phyloP scores from a whole-genome alignment of 192 early-diverging fungal species.

The Backusella morwellensis region DNA sequence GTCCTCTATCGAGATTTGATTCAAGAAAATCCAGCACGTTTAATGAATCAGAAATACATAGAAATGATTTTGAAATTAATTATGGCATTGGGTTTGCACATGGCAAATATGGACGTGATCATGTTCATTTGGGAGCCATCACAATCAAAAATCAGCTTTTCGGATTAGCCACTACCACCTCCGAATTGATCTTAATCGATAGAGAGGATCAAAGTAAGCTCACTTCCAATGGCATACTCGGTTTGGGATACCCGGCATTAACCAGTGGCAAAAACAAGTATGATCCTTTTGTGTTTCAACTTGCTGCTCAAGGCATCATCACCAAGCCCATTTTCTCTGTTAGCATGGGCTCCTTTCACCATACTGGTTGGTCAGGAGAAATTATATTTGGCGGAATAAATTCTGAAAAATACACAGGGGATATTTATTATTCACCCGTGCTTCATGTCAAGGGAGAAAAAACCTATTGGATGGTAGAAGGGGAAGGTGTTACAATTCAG shows the following conservation, averaged over 20 bases:
- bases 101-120: slow-evolving; percentile 23
- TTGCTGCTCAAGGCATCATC: slow-evolving; percentile 12
- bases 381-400: slow-evolving; percentile 45
- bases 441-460: neutral
- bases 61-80: slow-evolving; percentile 11
- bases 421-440: slow-evolving; percentile 39
- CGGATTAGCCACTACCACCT: slow-evolving; percentile 16
- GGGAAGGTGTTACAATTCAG: slow-evolving; percentile 11
- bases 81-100: slow-evolving; percentile 27
- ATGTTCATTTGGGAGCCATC: slow-evolving; percentile 9
- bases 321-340: slow-evolving; percentile 19
- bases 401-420: slow-evolving; percentile 35
- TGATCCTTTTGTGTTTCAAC: slow-evolving; percentile 22
- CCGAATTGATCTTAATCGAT: slow-evolving; percentile 11
- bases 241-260: slow-evolving; percentile 18
- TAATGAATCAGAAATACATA: neutral
- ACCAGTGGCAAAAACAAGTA: neutral
- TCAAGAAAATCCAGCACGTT: slow-evolving; percentile 23
- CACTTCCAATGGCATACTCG: slow-evolving; percentile 25
- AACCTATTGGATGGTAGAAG: slow-evolving; percentile 29
- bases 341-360: neutral
- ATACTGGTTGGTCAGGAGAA: slow-evolving; percentile 30
- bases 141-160: slow-evolving; percentile 17
- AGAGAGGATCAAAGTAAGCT: neutral
- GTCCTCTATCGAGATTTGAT: slow-evolving; percentile 19